Base-by-base conservation (phyloP, 305 asterid genomes). In the Fraxinus paxiana region DNA sequence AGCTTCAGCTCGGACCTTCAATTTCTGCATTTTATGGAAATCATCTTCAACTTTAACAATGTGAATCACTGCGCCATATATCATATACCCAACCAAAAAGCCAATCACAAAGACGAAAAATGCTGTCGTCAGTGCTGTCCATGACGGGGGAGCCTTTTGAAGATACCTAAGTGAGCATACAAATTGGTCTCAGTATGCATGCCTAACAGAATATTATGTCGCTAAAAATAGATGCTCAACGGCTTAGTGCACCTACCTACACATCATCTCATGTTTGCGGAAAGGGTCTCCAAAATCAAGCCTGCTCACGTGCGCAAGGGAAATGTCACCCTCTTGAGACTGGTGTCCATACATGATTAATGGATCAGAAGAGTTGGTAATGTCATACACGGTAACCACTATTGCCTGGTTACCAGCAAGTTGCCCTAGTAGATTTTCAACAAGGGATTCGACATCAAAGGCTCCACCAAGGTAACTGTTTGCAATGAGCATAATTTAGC, bases 381-480 rank as follows among this genome's bases (percentile, higher is more conserved):
- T 84, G 80, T 95, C 99, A 70, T 88, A 92, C 28, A 93, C 99
- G 51, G 92, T 90, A 65, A 95, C 99, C 38, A 92, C 92, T 35
- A 95, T 90, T 20, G 87, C 93, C 61, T 95, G 95, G 80, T 92
- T 90, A 54, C 90, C 97, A 73, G 99, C 92, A 78, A 95, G 99
- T 85, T 95, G 99, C 33, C 96, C 97, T 1, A 95, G 93, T 79
- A 95, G 85, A 88, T 92, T 93, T 84, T 93, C 98, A 12, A 95
- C 96, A 63, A 95, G 97, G 63, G 99, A 93, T 82, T 95, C 98
- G 8, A 93, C 94, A 73, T 95, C 97, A 77, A 95, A 95, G 77
- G 98, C 93, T 82, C 99, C 99, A 76, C 99, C 99, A 10, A 95
- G 91, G 86, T 93, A 95, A 88, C 99, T 95, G 87, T 9, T 33